These are phyloP conservation scores for Globisporangium takayamanum DNA, from an alignment of 352 stramenopile genomes.

Conservation along the genomic window DNA sequence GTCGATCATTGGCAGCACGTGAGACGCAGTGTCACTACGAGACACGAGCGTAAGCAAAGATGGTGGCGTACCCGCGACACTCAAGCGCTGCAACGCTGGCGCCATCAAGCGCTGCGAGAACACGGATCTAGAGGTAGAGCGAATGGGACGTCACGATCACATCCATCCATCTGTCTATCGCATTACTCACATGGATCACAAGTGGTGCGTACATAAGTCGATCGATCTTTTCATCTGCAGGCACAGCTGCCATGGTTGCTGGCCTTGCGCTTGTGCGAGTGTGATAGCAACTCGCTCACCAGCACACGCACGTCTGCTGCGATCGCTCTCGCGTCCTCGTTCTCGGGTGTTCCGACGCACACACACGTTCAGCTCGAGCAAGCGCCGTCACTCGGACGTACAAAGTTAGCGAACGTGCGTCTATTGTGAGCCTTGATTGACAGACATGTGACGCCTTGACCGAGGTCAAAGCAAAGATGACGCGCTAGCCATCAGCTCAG, in stretches of 20 bases:
- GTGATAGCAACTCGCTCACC: background rate
- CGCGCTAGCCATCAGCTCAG: too few relatives aligned
- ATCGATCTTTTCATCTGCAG: slow-evolving; percentile 40
- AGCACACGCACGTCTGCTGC: background rate
- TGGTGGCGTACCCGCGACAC: slow-evolving; percentile 26
- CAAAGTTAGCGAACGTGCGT: too few relatives aligned
- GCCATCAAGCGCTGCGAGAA: slow-evolving; percentile 40
- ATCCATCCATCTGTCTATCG: background rate
- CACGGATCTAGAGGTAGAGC: slow-evolving; percentile 19
- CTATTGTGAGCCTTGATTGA: too few relatives aligned
- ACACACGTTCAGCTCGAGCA: too few relatives aligned
- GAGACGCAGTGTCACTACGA: background rate
- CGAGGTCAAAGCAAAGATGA: too few relatives aligned
- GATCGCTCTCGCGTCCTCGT: background rate
- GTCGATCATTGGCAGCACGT: background rate
- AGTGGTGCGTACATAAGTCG: slow-evolving; percentile 38
- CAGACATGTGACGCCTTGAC: too few relatives aligned
- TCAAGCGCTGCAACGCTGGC: slow-evolving; percentile 37
- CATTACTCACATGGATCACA: background rate
- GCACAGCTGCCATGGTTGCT: slow-evolving; percentile 27
- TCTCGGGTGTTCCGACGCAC: too few relatives aligned
- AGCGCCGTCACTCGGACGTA: too few relatives aligned
- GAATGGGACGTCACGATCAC: background rate
- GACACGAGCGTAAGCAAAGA: background rate
- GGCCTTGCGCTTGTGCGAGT: background rate